Conservation (phyloP, 2,329 filamentous ascomycete species). For the Epichloe sibirici region DNA sequence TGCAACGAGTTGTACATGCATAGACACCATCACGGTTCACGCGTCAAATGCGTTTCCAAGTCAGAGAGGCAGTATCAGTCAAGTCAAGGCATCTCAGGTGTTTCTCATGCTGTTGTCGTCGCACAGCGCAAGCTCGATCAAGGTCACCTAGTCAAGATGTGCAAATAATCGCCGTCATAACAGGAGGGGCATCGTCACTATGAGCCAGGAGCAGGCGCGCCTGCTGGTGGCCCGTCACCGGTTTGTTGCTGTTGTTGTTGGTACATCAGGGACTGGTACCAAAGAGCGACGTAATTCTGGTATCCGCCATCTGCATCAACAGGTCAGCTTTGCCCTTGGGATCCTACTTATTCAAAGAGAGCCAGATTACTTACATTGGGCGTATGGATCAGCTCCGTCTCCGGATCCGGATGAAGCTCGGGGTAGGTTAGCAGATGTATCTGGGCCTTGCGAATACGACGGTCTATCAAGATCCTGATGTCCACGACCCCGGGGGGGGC, state of each 20-base stretch:
- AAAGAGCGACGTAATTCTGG: slow-evolving; percentile 65
- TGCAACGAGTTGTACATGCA: slow-evolving; percentile 20
- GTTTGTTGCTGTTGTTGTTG: slow-evolving; percentile 29
- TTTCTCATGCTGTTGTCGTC: slow-evolving; percentile 1
- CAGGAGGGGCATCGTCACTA: slow-evolving; percentile 18
- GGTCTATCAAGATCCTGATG: slow-evolving; percentile 43
- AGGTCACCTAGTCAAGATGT: slow-evolving; percentile 21
- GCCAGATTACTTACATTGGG: slow-evolving; percentile 46
- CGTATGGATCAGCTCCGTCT: slow-evolving; percentile 56
- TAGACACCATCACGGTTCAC: slow-evolving; percentile 18
- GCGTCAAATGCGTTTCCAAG: slow-evolving; percentile 11
- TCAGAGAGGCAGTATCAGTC: slow-evolving; percentile 19
- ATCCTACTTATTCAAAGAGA: not conserved
- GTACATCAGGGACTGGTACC: slow-evolving; percentile 57
- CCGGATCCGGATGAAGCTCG: slow-evolving; percentile 34
- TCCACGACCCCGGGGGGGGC: slow-evolving; percentile 29
- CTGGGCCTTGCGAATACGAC: slow-evolving; percentile 36
- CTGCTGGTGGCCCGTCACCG: slow-evolving; percentile 23
- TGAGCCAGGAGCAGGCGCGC: slow-evolving; percentile 24
- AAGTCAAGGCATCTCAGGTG: slow-evolving; percentile 21
- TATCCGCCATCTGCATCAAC: slow-evolving; percentile 57
- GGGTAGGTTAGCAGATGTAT: slow-evolving; percentile 28
- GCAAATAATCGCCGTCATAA: slow-evolving; percentile 4
- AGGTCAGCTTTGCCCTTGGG: slow-evolving; percentile 10
- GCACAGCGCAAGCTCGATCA: slow-evolving; percentile 16